Percentiles rank a stretch among this genome's conserved stretches.
phyloP scores from a whole-genome alignment of 345 rosid genomes.

The Toxicodendron radicans region DNA sequence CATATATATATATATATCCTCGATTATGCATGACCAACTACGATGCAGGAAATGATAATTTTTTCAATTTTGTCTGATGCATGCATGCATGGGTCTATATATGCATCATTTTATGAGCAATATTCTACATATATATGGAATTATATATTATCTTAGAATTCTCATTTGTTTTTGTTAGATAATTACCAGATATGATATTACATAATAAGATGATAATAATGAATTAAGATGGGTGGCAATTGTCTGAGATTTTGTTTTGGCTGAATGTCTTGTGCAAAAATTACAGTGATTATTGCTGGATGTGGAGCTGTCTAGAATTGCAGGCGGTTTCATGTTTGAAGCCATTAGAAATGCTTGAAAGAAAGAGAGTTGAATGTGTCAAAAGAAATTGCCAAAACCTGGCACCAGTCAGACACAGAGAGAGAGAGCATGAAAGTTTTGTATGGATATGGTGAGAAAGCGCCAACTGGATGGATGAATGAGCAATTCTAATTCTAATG shows the following conservation, averaged over 20 bases:
- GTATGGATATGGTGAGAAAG: conserved; percentile 6
- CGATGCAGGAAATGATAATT: too few species aligned
- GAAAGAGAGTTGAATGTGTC: conserved; percentile 8
- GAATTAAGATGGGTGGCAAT: background rate
- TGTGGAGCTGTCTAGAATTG: background rate
- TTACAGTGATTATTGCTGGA: background rate
- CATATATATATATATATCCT: too few species aligned
- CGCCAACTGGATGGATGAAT: conserved; percentile 22
- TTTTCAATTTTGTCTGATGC: too few species aligned
- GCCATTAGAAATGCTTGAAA: background rate
- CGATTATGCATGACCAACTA: too few species aligned
- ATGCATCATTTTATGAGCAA: too few species aligned
- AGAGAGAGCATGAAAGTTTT: background rate
- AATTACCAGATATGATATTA: too few species aligned
- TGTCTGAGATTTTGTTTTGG: conserved; percentile 12
- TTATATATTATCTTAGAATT: too few species aligned
- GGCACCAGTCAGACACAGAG: conserved; percentile 4
- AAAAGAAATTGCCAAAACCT: conserved; percentile 15
- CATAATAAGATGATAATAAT: too few species aligned
- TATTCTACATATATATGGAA: too few species aligned
- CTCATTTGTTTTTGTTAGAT: too few species aligned
- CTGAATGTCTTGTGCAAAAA: background rate
- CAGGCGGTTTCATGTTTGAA: background rate
- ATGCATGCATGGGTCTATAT: too few species aligned
- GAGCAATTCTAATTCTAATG: background rate